Percentiles rank a stretch among this genome's conserved stretches.
These are phyloP conservation scores for Infundibulicybe gibba DNA, from an alignment of 768 basidiomycete species.

Conservation along the genomic window DNA sequence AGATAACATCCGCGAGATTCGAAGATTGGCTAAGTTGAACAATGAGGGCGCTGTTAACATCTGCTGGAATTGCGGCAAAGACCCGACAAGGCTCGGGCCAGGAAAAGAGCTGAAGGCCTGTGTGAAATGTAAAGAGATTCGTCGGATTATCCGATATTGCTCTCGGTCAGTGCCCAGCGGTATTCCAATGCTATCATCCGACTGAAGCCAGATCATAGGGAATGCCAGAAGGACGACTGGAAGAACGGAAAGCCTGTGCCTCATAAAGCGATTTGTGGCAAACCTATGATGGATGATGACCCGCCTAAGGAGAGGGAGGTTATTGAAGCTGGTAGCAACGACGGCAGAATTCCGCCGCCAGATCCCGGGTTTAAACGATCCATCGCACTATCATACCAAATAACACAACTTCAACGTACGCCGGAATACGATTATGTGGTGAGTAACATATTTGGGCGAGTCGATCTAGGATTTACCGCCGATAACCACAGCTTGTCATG, in stretches of 20 bases:
- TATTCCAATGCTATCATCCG: neutral
- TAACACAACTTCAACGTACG: constrained; percentile 2
- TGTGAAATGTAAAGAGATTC: constrained; percentile 1
- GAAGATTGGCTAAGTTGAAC: too few relatives aligned
- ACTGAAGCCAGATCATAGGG: constrained; percentile 4
- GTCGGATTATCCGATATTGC: constrained; percentile 5
- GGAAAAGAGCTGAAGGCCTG: constrained; percentile 7
- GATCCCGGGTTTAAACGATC: neutral
- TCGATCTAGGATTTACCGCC: too few relatives aligned
- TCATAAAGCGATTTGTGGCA: constrained; percentile 13
- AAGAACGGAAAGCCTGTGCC: constrained; percentile 9
- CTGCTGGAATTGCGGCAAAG: constrained; percentile 6
- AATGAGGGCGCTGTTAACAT: too few relatives aligned
- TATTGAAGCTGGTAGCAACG: neutral
- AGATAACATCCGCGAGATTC: too few relatives aligned
- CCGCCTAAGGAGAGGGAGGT: neutral
- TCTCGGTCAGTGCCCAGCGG: constrained; percentile 1
- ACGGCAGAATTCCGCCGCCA: neutral
- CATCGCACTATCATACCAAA: constrained; percentile 1
- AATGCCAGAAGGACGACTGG: constrained; percentile 19
- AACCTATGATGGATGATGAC: constrained; percentile 5
- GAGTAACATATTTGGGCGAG: neutral
- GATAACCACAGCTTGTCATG: too few relatives aligned
- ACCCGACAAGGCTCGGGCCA: neutral
- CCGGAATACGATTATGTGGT: constrained; percentile 5